A percentile compares a stretch with the other conserved stretches of the same genome.
phyloP scores from a whole-genome alignment of 805 yeast genomes.

The Candida ascalaphidarum region DNA sequence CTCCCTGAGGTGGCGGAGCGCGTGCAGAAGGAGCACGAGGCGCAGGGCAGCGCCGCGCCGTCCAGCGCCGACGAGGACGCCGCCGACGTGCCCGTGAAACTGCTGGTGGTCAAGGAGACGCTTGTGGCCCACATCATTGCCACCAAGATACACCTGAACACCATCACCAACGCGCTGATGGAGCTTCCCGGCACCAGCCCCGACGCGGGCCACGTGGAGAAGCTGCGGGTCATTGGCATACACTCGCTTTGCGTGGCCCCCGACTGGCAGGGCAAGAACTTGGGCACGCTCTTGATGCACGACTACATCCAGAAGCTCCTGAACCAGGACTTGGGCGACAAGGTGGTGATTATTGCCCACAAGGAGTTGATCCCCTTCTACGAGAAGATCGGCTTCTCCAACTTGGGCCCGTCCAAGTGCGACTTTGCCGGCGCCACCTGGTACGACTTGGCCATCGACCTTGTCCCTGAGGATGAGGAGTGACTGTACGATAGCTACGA shows the following conservation, averaged over 20 bases:
- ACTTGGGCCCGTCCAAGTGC: slow-evolving; percentile 57
- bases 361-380: slow-evolving; percentile 66
- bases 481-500: no score
- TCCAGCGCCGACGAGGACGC: slow-evolving; percentile 18
- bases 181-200: slow-evolving; percentile 37
- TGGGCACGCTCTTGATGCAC: slow-evolving; percentile 75
- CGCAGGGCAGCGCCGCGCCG: slow-evolving; percentile 13
- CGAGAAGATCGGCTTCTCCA: slow-evolving; percentile 70
- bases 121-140: slow-evolving; percentile 77
- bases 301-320: slow-evolving; percentile 88
- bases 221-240: slow-evolving; percentile 65
- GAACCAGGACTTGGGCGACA: slow-evolving; percentile 78
- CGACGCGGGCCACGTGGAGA: slow-evolving; percentile 62
- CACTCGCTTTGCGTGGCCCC: slow-evolving; percentile 78
- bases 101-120: slow-evolving; percentile 47
- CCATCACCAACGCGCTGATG: slow-evolving; percentile 55
- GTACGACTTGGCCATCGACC: slow-evolving; percentile 48
- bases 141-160: slow-evolving; percentile 51
- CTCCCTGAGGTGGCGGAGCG: slow-evolving; percentile 31
- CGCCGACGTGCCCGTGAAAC: slow-evolving; percentile 37
- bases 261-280: slow-evolving; percentile 68
- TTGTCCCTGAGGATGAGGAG: slow-evolving; percentile 35
- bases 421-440: slow-evolving; percentile 50
- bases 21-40: slow-evolving; percentile 19
- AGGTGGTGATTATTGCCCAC: slow-evolving; percentile 68